A percentile compares a stretch with the other conserved stretches of the same genome.
phyloP scores from a whole-genome alignment of 2,329 filamentous ascomycete genomes.

The Aspergillus udagawae region DNA sequence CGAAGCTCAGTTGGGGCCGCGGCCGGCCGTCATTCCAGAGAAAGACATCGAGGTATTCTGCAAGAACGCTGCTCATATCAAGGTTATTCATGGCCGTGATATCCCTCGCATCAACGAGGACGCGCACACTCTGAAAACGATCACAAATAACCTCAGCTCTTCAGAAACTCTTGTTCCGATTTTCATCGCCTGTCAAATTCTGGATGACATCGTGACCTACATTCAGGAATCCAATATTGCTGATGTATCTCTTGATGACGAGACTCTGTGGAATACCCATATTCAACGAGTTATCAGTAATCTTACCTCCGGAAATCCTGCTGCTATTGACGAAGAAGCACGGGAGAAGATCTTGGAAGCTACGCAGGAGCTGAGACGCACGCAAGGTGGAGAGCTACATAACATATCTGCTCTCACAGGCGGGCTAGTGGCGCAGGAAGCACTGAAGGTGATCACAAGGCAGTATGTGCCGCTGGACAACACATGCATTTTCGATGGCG shows the following conservation, averaged over 20 bases:
- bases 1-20: slow-evolving; percentile 49
- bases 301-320: slow-evolving; percentile 37
- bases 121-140: slow-evolving; percentile 40
- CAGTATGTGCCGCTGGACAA: slow-evolving; percentile 64
- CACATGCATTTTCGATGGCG: slow-evolving; percentile 60
- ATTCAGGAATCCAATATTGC: slow-evolving; percentile 44
- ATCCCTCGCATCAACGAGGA: slow-evolving; percentile 48
- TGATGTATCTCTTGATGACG: slow-evolving; percentile 28
- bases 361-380: slow-evolving; percentile 67
- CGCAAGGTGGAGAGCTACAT: slow-evolving; percentile 81
- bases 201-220: slow-evolving; percentile 47
- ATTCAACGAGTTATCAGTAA: slow-evolving; percentile 25
- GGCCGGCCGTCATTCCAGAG: slow-evolving; percentile 51
- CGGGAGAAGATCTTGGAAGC: slow-evolving; percentile 52
- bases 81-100: slow-evolving; percentile 67
- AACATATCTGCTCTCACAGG: slow-evolving; percentile 85
- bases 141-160: slow-evolving; percentile 39
- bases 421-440: slow-evolving; percentile 93
- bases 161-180: slow-evolving; percentile 61
- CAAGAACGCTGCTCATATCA: slow-evolving; percentile 91
- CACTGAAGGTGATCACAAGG: slow-evolving; percentile 74
- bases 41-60: slow-evolving; percentile 87
- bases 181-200: slow-evolving; percentile 60
- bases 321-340: slow-evolving; percentile 46
- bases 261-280: slow-evolving; percentile 28